Percentiles rank a stretch among this genome's conserved stretches.
Conservation (phyloP, 192 early-diverging fungal species). For the Umbelopsis sp. region DNA sequence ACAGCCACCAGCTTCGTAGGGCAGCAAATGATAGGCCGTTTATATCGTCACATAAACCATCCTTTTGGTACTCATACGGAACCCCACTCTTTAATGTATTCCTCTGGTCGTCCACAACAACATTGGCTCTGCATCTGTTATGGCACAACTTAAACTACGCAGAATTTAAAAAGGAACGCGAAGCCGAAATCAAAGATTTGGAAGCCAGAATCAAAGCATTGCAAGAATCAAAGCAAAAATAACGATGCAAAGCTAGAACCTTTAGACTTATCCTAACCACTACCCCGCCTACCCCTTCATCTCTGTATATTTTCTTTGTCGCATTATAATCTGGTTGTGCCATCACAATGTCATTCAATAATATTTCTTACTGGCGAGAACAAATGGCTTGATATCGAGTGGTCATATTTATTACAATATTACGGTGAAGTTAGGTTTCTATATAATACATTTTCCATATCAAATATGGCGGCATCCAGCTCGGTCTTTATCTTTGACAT, state of each 20-base stretch:
- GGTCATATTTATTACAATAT: neutral
- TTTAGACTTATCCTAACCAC: neutral
- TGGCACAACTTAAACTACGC: conserved; percentile 14
- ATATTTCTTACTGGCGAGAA: neutral
- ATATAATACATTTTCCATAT: conserved; percentile 49
- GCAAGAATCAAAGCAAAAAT: neutral
- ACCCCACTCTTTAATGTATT: conserved; percentile 3
- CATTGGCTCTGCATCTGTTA: conserved; percentile 2
- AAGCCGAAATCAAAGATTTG: conserved; percentile 2
- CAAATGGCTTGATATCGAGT: neutral
- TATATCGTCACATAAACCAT: neutral
- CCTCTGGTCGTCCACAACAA: conserved; percentile 5
- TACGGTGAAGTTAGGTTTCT: conserved; percentile 30
- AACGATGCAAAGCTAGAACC: neutral
- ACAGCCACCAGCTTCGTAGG: neutral
- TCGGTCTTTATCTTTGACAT: conserved; percentile 44
- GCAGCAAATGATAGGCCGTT: neutral
- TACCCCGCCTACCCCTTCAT: too few relatives aligned
- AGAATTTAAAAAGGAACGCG: neutral
- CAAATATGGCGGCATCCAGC: conserved; percentile 46
- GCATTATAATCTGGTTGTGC: neutral
- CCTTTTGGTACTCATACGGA: conserved; percentile 11
- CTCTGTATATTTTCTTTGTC: neutral
- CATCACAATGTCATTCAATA: neutral
- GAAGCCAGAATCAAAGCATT: neutral